Percentiles rank a stretch among this genome's conserved stretches.
These are phyloP conservation scores for Candida nonsorbophila DNA, from an alignment of 805 yeast genomes.

Conservation along the genomic window DNA sequence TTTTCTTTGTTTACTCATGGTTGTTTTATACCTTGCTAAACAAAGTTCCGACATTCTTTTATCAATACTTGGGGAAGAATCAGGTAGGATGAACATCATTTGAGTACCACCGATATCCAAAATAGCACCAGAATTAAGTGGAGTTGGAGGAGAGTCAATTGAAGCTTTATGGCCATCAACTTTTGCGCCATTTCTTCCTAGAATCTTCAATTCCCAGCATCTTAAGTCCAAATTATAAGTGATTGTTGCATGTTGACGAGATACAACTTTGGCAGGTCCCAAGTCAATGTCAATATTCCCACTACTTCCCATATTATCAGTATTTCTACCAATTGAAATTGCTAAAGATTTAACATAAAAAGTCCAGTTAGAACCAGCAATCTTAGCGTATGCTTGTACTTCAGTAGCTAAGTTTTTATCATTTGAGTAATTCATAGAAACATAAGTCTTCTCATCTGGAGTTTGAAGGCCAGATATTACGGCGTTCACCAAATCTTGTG, in stretches of 20 bases:
- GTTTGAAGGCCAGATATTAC: constrained; percentile 64
- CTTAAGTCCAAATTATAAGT: constrained; percentile 69
- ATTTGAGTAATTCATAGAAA: constrained; percentile 68
- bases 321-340: constrained; percentile 82
- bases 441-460: constrained; percentile 74
- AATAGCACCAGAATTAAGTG: constrained; percentile 80
- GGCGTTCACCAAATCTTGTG: constrained; percentile 62
- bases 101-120: constrained; percentile 96
- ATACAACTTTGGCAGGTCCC: constrained; percentile 97
- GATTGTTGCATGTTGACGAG: constrained; percentile 84
- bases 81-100: constrained; percentile 98
- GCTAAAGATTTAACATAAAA: constrained; percentile 78
- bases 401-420: constrained; percentile 64
- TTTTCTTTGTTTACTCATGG: constrained; percentile 15
- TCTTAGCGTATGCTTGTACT: constrained; percentile 97
- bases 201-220: constrained; percentile 78
- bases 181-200: constrained; percentile 91
- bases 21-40: constrained; percentile 24
- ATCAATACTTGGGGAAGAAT: constrained; percentile 68
- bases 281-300: constrained; percentile 71
- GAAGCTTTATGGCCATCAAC: constrained; percentile 66
- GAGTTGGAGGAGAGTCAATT: constrained; percentile 47
- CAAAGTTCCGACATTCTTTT: constrained; percentile 38
- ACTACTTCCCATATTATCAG: constrained; percentile 26
- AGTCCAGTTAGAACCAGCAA: constrained; percentile 92